Base-by-base conservation (phyloP, 2,329 filamentous ascomycete genomes). In the Zasmidium citrigriseum region DNA sequence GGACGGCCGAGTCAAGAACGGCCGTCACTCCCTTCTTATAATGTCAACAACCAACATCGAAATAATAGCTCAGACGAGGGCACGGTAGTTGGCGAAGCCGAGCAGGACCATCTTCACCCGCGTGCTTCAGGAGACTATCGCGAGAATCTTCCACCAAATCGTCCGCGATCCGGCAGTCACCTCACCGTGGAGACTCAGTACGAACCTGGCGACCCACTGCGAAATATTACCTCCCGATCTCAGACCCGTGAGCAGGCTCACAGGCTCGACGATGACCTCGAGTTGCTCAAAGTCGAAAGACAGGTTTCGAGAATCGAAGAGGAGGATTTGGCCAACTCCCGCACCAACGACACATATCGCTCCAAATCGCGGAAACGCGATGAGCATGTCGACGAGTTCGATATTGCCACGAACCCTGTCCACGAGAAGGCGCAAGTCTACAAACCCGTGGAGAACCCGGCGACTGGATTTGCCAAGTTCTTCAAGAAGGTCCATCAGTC, bases 391-490 rank as follows among this genome's bases (percentile, higher is more conserved):
- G 87, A 89, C 67, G 86, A 89, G 54, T 88, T 89, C 64, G 86
- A 88, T 63, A 79, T 82, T 47, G 83, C 84, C 21, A 89, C 87
- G 2, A 89, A 88, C 54, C 87, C 88, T 0, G 76, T 89, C 29
- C 87, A 90, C 67, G 86, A 89, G 69, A 84, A 85, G 67, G 80
- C 86, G 1, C 82, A 84, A 41, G 76, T 86, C 47, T 90, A 89
- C 72, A 84, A 83, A 65, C 86, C 87, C 0, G 83, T 86, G 0
- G 82, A 85, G 63, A 81, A 87, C 60, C 86, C 86, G 2, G 79
- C 80, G 11, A 89, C 82, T 11, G 83, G 76, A 14, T 73, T 90
- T 23, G 86, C 86, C 46, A 85, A 83, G 60, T 80, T 88, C 59
- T 82, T 90, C 70, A 89, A 88, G 68, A 81, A 79, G 68, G 72